Evolutionary conservation across 1,139 yeast genomes (phyloP), one percentile per base, ranked within the genome.

Genomic region (Kodamaea arcana): DNA sequence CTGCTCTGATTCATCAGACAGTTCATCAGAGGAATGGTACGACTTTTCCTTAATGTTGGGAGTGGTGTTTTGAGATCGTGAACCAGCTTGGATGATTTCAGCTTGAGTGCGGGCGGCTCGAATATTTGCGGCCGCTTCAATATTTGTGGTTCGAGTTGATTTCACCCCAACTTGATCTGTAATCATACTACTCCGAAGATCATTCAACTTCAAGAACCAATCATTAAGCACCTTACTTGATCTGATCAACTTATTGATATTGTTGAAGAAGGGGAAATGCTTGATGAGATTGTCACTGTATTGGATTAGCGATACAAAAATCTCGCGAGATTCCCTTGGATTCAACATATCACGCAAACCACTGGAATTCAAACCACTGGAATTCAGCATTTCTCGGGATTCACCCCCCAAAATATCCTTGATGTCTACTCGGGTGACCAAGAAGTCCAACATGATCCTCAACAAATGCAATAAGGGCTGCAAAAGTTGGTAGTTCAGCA

Each of bases 391-490:
- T 18, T 18, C 22, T 18, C 22, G 6, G 6, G 6, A 6, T 7
- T 18, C 9, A 18, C 22, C 22, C 6, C 6, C 9, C 9, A 18
- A 9, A n/a, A n/a, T n/a, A n/a, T n/a, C n/a, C n/a, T n/a, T n/a
- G n/a, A n/a, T n/a, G n/a, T n/a, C n/a, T n/a, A n/a, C n/a, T n/a
- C n/a, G n/a, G n/a, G n/a, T n/a, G n/a, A n/a, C n/a, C 29, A 26
- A 14, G 11, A 26, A 6, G n/a, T 27, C 23, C 23, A 27, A 27
- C 11, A 52, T 48, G 11, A 61, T 47, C 40, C 58, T 62, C 29
- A 65, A 44, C 15, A 64, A 41, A 36, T 64, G 70, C 15, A 65
- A 45, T 30, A 65, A 47, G 25, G 64, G 69, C 21, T 65, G 67
- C 15, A 63, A 44, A 17, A 63, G 38, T 37, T 64, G 67, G 43